These are phyloP conservation scores for Staphylotrichum longicolle DNA, from an alignment of 495 filamentous ascomycete species.

Conservation along the genomic window DNA sequence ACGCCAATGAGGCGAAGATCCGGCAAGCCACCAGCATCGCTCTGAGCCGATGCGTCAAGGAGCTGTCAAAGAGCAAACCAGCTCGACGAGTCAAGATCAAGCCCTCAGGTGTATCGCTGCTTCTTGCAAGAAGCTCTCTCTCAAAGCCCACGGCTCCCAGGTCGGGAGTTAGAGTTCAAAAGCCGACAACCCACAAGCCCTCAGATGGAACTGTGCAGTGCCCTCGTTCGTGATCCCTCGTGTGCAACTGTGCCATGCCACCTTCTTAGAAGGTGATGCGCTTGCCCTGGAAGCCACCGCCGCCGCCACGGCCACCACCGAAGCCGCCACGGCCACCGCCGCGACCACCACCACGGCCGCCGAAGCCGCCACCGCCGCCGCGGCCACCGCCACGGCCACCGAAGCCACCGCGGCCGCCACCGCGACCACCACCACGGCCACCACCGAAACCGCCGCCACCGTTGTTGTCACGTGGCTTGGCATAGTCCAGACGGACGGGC, in stretches of 20 bases:
- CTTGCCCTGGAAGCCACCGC: constrained; percentile 74
- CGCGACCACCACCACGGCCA: constrained; percentile 47
- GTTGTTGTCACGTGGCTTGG: constrained; percentile 67
- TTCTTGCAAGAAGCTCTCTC: constrained; percentile 43
- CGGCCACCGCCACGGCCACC: constrained; percentile 54
- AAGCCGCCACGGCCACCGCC: constrained; percentile 40
- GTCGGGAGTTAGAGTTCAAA: constrained; percentile 41
- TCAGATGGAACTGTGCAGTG: constrained; percentile 38
- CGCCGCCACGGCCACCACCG: constrained; percentile 47
- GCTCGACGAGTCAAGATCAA: constrained; percentile 46
- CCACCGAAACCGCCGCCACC: constrained; percentile 50
- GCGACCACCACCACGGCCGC: constrained; percentile 41
- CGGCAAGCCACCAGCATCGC: constrained; percentile 25
- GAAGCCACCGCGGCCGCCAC: constrained; percentile 49
- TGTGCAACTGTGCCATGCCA: constrained; percentile 35
- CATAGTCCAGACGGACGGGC: constrained; percentile 84
- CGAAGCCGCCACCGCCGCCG: constrained; percentile 53
- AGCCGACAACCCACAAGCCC: constrained; percentile 55
- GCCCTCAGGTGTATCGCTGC: constrained; percentile 49
- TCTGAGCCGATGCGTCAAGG: constrained; percentile 28
- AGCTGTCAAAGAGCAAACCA: constrained; percentile 48
- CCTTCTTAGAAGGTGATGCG: constrained; percentile 78
- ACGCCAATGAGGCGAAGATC: constrained; percentile 17
- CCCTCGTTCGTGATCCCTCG: constrained; percentile 39
- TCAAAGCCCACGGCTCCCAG: constrained; percentile 49